Evolutionary conservation across 225 moss, liverwort and hornwort genomes (phyloP).

Genomic region (Asterella californica): DNA sequence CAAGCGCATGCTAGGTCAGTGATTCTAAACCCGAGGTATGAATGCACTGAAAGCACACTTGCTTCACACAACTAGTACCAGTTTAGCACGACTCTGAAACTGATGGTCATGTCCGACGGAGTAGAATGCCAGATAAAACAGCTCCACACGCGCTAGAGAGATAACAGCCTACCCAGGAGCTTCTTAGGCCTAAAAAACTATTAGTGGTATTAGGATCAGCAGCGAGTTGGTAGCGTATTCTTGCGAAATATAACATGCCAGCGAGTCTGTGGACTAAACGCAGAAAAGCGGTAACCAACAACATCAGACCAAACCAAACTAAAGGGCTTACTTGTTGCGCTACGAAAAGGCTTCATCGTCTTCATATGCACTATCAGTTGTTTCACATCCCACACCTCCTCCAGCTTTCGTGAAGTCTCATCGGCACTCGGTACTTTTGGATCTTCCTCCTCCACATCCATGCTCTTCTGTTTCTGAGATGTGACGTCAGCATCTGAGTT

Average conservation of each 20-base stretch:
- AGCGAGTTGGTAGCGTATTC: neutral
- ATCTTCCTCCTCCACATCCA: conserved; percentile 20
- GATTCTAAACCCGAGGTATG: neutral
- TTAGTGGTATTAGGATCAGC: neutral
- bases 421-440: conserved; percentile 14
- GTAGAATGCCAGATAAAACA: neutral
- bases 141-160: too few species aligned
- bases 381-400: conserved; percentile 43
- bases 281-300: neutral
- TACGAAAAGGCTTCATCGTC: conserved; percentile 10
- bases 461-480: neutral
- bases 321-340: neutral
- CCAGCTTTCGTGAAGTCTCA: conserved; percentile 10
- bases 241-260: too few species aligned
- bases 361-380: conserved; percentile 32
- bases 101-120: neutral
- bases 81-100: neutral
- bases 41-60: neutral
- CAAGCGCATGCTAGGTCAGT: neutral
- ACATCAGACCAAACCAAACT: neutral
- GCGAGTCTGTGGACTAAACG: neutral
- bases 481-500: conserved; percentile 8
- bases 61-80: neutral
- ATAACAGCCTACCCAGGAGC: neutral
- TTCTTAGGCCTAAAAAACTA: neutral